Conservation (phyloP, 192 early-diverging fungal species). For the Gamsiella multidivaricata region DNA sequence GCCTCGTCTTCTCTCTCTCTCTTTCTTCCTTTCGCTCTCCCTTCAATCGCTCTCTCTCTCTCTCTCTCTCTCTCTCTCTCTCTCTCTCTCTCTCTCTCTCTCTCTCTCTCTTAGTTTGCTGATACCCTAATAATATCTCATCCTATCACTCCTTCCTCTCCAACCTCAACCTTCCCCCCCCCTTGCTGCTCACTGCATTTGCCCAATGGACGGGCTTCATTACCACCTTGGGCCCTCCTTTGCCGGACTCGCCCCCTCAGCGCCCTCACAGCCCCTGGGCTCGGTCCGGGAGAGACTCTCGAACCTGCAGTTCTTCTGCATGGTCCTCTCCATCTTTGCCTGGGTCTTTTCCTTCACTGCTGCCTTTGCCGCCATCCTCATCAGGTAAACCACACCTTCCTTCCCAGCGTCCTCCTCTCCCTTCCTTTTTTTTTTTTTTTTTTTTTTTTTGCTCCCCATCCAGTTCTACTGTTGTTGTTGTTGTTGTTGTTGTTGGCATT, state of each 20-base stretch:
- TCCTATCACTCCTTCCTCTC: neutral
- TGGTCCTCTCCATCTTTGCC: conserved; percentile 53
- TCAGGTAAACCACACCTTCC: conserved; percentile 12
- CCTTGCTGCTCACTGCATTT: neutral
- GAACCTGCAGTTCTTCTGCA: conserved; percentile 48
- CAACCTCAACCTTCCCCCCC: neutral
- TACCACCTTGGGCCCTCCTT: conserved; percentile 14
- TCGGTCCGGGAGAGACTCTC: conserved; percentile 54
- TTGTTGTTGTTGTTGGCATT: too few relatives aligned
- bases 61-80: neutral
- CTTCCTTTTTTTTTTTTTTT: neutral
- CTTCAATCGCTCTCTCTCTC: neutral
- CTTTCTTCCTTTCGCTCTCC: conserved; percentile 1
- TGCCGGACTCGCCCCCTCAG: neutral
- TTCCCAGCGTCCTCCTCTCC: too few relatives aligned
- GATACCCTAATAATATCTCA: neutral
- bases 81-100: neutral
- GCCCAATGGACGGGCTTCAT: conserved; percentile 29
- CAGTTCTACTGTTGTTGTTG: too few relatives aligned
- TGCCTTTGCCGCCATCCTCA: conserved; percentile 41
- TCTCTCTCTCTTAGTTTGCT: conserved; percentile 6
- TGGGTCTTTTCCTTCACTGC: conserved; percentile 52
- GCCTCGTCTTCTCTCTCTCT: neutral
- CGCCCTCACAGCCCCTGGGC: neutral
- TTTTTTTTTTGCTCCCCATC: neutral